Conservation (phyloP, 495 filamentous ascomycete species). For the Aspergillus incahuasiensis region DNA sequence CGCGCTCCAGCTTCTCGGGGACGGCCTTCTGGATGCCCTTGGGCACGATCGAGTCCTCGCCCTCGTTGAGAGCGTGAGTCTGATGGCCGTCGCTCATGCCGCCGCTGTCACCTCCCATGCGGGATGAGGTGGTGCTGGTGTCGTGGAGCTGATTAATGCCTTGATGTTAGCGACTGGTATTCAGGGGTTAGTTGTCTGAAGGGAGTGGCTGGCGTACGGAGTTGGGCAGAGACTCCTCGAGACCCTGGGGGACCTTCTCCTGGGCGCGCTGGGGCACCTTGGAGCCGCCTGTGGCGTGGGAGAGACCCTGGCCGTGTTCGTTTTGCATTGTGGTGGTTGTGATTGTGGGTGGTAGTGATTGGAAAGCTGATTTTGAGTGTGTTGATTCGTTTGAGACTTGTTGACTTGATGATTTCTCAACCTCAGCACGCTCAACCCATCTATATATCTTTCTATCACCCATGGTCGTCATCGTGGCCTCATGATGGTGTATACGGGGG, state of each 20-base stretch:
- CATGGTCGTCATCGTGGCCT: constrained; percentile 2
- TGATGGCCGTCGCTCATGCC: background rate
- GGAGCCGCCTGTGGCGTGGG: constrained; percentile 9
- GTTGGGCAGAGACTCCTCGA: constrained; percentile 10
- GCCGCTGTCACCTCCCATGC: no score
- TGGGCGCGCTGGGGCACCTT: background rate
- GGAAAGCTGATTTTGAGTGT: no score
- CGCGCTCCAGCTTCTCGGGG: constrained; percentile 6
- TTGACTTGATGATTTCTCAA: background rate
- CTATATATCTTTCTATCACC: background rate
- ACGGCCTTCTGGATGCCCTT: constrained; percentile 10
- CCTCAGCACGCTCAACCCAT: background rate
- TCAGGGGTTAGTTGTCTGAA: background rate
- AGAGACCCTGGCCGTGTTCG: constrained; percentile 2
- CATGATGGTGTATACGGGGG: constrained; percentile 3
- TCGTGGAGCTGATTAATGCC: constrained; percentile 9
- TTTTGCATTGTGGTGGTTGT: constrained; percentile 1
- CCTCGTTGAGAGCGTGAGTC: constrained; percentile 9
- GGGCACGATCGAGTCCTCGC: constrained; percentile 6
- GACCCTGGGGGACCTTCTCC: constrained; percentile 5
- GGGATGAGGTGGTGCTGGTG: constrained; percentile 6
- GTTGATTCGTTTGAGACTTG: no score
- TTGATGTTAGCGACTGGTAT: no score
- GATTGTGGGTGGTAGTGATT: background rate
- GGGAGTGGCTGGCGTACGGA: background rate